phyloP scores from a whole-genome alignment of 2,329 filamentous ascomycete species.

The Huntiella savannae region DNA sequence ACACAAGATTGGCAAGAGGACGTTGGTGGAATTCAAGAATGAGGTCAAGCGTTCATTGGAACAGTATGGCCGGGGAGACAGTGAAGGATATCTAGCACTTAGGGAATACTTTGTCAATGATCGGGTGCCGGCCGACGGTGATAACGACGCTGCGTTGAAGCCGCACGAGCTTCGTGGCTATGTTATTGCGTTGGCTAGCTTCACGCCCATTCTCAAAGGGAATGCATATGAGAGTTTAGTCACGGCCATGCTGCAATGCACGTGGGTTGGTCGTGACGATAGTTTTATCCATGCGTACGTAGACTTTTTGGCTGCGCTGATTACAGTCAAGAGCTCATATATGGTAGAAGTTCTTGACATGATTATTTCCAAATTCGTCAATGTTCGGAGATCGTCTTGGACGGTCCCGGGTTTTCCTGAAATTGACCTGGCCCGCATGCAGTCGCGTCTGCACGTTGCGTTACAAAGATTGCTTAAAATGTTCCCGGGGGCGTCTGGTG shows the following conservation, averaged over 20 bases:
- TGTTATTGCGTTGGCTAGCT: conserved; percentile 42
- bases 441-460: conserved; percentile 55
- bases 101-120: conserved; percentile 39
- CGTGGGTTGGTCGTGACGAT: conserved; percentile 46
- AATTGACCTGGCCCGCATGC: conserved; percentile 45
- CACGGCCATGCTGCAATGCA: conserved; percentile 36
- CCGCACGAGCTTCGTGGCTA: conserved; percentile 40
- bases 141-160: conserved; percentile 27
- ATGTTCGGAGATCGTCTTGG: conserved; percentile 27
- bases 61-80: conserved; percentile 34
- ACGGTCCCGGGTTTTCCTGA: conserved; percentile 32
- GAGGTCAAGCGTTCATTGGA: conserved; percentile 38
- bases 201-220: conserved; percentile 38
- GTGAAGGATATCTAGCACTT: conserved; percentile 41
- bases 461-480: conserved; percentile 60
- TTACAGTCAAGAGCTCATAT: conserved; percentile 68
- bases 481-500: conserved; percentile 58
- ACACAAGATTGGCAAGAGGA: conserved; percentile 32
- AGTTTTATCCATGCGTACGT: conserved; percentile 48
- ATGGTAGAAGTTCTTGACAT: conserved; percentile 56
- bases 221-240: conserved; percentile 40
- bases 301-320: conserved; percentile 49
- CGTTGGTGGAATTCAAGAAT: conserved; percentile 34
- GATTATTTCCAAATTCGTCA: conserved; percentile 61
- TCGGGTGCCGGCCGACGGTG: conserved; percentile 21